Base-by-base conservation (phyloP, 1,139 yeast species). In the Geotrichum phurueaensis region DNA sequence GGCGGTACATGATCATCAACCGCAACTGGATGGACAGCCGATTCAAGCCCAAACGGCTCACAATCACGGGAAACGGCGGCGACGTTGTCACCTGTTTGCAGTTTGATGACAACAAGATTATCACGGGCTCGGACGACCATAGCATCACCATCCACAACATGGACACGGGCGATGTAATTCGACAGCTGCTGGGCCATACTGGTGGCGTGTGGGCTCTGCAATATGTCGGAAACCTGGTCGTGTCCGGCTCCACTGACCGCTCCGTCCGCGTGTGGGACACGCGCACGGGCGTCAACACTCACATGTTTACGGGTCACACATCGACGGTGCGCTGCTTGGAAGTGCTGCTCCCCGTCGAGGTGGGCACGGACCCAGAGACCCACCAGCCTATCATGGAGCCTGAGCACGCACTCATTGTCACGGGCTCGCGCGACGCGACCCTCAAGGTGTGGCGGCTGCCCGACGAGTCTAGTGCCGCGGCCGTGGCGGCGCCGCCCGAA, bases 131-230 rank as follows among this genome's bases (percentile, higher is more conserved):
- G 1, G 98, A 92, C 69, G 97, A 90, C 67, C 84, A 84, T 66
- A 82, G 85, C 68, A 89, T 94, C 64, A 85, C 89, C 64, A 85
- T 95, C 10, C 91, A 90, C 72, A 86, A 88, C 66, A 85, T 97
- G 2, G 77, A 79, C 47, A 85, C 89, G 0, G 97, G 97, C 4
- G 77, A 78, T 54, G 77, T 86, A 54, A 69, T 69, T 51, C 68
- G 68, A 36, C 69, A 72, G 29, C 78, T 94, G 58, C 79, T 81
- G 59, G 98, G 97, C 13, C 99, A 94, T 70, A 96, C 89, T 62
- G 98, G 98, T 55, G 99, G 99, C 31, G 99, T 95, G 10, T 94
- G 99, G 99, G 98, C 99, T 0, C 78, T 94, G 71, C 91, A 94
- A 73, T 92, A 91, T 71, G 83, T 83, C 59, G 89, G 89, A n/a